Base-by-base conservation (phyloP, 164 flowering plant genomes). In the Umbellularia californica region DNA sequence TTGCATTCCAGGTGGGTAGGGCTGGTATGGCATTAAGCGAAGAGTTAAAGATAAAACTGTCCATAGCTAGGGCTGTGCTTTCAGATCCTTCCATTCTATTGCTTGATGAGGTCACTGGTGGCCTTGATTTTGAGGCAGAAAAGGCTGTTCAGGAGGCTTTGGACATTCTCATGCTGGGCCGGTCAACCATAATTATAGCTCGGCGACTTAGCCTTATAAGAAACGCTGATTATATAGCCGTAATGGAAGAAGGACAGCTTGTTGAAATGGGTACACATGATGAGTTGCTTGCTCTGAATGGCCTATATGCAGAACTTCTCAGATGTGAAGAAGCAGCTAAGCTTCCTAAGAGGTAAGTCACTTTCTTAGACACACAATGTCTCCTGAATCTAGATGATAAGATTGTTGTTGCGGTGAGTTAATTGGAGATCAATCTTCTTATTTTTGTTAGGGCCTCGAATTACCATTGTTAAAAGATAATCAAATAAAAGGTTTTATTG, bases 221-320 rank as follows among this genome's bases (percentile, higher is more conserved):
- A 72, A 95, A 95, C 86, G 99, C 97, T 83, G 99, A 95, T 81
- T 95, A 90, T 80, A 93, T 95, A 75, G 99, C 99, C 79, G 99
- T 93, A 75, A 95, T 95, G 99, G 99, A 95, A 84, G 99, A 95
- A 77, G 99, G 99, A 50, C 99, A 90, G 70, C 97, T 95, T 78
- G 96, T 95, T 78, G 99, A 95, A 84, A 93, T 93, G 92, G 98
- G 99, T 70, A 95, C 99, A 15, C 99, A 95, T 89, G 99, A 93
- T 81, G 99, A 95, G 78, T 78, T 95, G 75, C 67, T 88, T 68
- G 70, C 78, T 65, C 81, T 86, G 70, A 91, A 89, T 87, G 97
- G 97, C 70, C 83, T 95, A 47, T 93, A 95, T 82, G 90, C 97
- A 28, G 98, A 95, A 81, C 97, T 95, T 78, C 95, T 95, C 24